Evolutionary conservation across 257 asterid genomes (phyloP), one percentile per base, ranked within the genome.

Genomic region (Asclepias syriaca): DNA sequence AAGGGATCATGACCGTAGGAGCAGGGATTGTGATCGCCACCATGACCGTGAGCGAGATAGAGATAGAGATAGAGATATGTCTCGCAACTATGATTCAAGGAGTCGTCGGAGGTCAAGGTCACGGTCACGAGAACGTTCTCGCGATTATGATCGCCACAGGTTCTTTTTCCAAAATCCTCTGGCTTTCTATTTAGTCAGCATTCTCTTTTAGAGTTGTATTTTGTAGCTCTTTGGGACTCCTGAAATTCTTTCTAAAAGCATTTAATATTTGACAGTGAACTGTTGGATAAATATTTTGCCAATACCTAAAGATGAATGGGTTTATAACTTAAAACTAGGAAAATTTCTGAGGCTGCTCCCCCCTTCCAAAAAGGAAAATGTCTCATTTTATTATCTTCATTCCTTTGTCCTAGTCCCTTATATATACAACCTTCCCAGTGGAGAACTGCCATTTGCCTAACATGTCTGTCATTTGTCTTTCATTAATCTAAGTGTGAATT

Each of bases 131-230:
- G 98, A 89, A 63, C 96, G 90, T 57, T 82, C 97, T 51, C 86
- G 97, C 73, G 98, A 91, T 81, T 85, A 91, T 74, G 97, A 91
- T 78, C 97, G 93, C 79, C 80, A 82, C 90, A 94, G 98, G 99
- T 94, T 69, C 63, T 56, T 43, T 34, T 19, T 50, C 39, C 67
- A 21, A 18, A 40, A 13, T 70, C 58, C 60, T 12, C 32, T 4
- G 12, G 50, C 65, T 39, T 34, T 34, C 39, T 37, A 40, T 4
- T 45, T 71, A 56, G 40, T 64, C 32, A 27, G 40, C 10, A 66
- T 65, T 21, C 46, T 64, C 48, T 50, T 39, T 48, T 29, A 40
- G 34, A 43, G 54, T 5, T 16, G 9, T 40, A n/a, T 2, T 77
- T 50, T 14, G 32, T 19, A 34, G 13, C 13, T 18, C 8, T 6